Conservation (phyloP, 148 eudicot species). For the Rhododendron henanense region DNA sequence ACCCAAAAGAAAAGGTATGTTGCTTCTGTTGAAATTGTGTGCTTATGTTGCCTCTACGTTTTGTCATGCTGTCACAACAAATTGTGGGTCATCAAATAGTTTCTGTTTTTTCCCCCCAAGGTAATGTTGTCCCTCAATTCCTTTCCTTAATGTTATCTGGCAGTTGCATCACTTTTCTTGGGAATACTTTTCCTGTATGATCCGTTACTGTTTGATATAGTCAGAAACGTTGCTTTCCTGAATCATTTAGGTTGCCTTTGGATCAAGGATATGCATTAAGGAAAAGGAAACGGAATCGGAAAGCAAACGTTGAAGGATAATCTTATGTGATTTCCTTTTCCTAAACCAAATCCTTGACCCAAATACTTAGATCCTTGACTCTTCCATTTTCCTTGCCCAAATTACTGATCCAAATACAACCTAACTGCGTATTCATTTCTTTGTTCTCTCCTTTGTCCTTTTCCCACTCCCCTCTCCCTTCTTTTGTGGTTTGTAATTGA, state of each 20-base stretch:
- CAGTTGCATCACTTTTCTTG: background rate
- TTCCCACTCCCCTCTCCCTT: background rate
- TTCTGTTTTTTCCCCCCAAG: background rate
- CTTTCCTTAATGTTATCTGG: background rate
- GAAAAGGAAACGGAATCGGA: background rate
- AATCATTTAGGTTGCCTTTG: background rate
- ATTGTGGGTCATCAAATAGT: background rate
- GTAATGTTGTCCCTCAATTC: background rate
- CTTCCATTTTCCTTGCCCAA: background rate
- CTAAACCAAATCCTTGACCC: background rate
- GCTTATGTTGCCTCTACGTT: background rate
- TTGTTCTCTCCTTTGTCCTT: background rate
- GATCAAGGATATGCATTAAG: background rate
- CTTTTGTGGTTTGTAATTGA: background rate
- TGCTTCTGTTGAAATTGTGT: slow-evolving; percentile 6
- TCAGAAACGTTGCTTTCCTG: background rate
- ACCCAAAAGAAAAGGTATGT: slow-evolving; percentile 83
- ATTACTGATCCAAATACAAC: background rate
- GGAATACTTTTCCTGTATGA: background rate
- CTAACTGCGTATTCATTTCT: background rate
- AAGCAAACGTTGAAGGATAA: background rate
- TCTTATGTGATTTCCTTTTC: background rate
- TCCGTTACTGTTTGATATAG: background rate
- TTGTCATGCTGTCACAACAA: background rate
- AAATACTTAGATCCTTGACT: background rate